These are phyloP conservation scores for Grigorovia yakushimaensis DNA, from an alignment of 805 yeast species.

Conservation along the genomic window DNA sequence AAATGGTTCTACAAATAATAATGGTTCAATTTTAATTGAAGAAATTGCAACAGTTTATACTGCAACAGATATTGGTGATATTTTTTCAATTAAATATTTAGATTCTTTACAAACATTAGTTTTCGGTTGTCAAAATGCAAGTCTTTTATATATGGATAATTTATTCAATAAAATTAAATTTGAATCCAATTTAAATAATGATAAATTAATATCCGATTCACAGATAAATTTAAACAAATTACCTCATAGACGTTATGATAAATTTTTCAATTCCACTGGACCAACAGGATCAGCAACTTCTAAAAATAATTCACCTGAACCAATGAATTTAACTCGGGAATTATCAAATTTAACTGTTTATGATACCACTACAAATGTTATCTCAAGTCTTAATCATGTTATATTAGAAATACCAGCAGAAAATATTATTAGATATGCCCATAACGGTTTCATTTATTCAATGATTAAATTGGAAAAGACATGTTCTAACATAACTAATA, in stretches of 20 bases:
- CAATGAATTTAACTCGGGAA: not conserved
- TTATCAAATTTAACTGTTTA: not conserved
- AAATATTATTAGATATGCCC: conserved; percentile 73
- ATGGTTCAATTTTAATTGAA: conserved; percentile 17
- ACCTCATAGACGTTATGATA: conserved; percentile 65
- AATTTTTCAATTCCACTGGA: conserved; percentile 84
- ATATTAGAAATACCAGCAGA: conserved; percentile 59
- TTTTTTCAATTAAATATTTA: conserved; percentile 72
- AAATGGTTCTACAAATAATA: conserved; percentile 15
- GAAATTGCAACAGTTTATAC: conserved; percentile 72
- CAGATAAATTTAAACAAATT: conserved; percentile 29
- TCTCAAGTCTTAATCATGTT: conserved; percentile 9
- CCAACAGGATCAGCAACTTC: conserved; percentile 49
- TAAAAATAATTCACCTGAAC: not conserved
- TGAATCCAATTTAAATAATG: not conserved
- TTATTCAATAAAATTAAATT: conserved; percentile 15
- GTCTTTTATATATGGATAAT: conserved; percentile 60
- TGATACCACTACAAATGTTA: not conserved
- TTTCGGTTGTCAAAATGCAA: conserved; percentile 89
- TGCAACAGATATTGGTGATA: conserved; percentile 83
- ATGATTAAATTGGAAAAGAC: conserved; percentile 27
- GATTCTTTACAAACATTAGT: conserved; percentile 50
- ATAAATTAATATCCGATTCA: conserved; percentile 1
- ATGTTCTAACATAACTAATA: no score
- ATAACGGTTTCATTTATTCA: conserved; percentile 80